A percentile compares a stretch with the other conserved stretches of the same genome.
Evolutionary conservation across 192 early-diverging fungal genomes (phyloP).

Genomic region (Entrophospora sp.): DNA sequence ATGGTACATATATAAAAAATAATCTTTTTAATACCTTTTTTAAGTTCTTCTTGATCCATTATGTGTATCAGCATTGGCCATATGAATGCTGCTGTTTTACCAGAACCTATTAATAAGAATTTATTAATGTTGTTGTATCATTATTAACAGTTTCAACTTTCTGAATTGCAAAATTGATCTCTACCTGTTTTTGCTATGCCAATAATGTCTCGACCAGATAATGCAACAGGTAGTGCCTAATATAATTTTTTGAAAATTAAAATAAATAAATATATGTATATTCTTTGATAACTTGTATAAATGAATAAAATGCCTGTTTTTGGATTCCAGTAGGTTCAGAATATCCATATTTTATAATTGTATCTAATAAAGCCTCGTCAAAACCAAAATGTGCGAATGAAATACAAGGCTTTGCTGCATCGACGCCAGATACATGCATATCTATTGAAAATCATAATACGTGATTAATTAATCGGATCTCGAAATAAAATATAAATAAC

Average conservation of each 20-base stretch:
- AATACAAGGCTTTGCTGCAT: slow-evolving; percentile 62
- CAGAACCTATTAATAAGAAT: slow-evolving; percentile 38
- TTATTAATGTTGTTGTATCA: neutral
- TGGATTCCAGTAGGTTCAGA: slow-evolving; percentile 71
- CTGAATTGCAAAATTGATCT: neutral
- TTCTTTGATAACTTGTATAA: neutral
- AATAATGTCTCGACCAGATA: slow-evolving; percentile 74
- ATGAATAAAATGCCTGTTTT: slow-evolving; percentile 32
- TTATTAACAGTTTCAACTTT: too few species aligned
- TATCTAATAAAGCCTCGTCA: slow-evolving; percentile 54
- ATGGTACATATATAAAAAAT: too few species aligned
- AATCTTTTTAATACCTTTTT: slow-evolving; percentile 30
- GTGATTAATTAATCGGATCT: neutral
- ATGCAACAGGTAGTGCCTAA: slow-evolving; percentile 59
- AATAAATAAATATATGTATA: neutral
- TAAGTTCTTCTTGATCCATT: slow-evolving; percentile 73
- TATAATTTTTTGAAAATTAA: neutral
- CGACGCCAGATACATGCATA: slow-evolving; percentile 57
- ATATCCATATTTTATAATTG: slow-evolving; percentile 57
- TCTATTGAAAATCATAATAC: slow-evolving; percentile 23
- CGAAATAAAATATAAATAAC: neutral
- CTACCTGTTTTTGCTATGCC: slow-evolving; percentile 72
- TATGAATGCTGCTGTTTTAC: slow-evolving; percentile 79
- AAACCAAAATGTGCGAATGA: slow-evolving; percentile 84
- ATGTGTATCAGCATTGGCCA: slow-evolving; percentile 79